phyloP scores from a whole-genome alignment of 83 land plant species.

The Larix sibirica region DNA sequence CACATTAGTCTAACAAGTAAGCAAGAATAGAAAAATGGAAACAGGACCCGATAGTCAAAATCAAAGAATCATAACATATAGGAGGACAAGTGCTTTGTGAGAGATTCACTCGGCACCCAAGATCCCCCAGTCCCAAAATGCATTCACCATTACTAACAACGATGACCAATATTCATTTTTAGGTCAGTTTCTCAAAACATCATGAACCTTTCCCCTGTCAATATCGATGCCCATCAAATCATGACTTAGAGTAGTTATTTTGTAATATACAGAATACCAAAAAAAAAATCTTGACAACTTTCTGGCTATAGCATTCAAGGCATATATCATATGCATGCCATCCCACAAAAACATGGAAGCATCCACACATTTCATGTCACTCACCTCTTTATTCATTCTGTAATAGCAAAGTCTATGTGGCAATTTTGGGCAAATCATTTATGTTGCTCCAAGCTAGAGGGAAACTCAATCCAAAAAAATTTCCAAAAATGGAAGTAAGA shows the following conservation, averaged over 20 bases:
- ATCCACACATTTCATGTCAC: no score
- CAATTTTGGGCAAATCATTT: no score
- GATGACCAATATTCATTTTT: slow-evolving; percentile 36
- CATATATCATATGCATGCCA: neutral
- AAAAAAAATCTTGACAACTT: neutral
- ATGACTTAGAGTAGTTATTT: neutral
- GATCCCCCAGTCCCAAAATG: slow-evolving; percentile 51
- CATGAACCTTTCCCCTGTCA: slow-evolving; percentile 40
- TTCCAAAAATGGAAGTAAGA: no score
- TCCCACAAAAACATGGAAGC: neutral
- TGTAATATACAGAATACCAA: neutral
- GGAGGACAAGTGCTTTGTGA: neutral
- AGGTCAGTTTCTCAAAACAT: slow-evolving; percentile 48
- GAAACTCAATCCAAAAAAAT: no score
- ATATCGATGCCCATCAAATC: neutral
- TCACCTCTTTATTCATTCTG: no score
- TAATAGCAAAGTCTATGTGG: no score
- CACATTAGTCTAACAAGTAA: neutral
- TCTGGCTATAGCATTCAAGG: neutral
- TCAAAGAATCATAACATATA: neutral
- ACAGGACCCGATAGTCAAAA: neutral
- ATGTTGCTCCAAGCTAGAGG: no score
- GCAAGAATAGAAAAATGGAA: neutral
- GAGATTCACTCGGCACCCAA: slow-evolving; percentile 40
- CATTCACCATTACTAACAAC: slow-evolving; percentile 61